These are phyloP conservation scores for Tolypocladium sp. DNA, from an alignment of 2,329 filamentous ascomycete genomes.

Conservation along the genomic window DNA sequence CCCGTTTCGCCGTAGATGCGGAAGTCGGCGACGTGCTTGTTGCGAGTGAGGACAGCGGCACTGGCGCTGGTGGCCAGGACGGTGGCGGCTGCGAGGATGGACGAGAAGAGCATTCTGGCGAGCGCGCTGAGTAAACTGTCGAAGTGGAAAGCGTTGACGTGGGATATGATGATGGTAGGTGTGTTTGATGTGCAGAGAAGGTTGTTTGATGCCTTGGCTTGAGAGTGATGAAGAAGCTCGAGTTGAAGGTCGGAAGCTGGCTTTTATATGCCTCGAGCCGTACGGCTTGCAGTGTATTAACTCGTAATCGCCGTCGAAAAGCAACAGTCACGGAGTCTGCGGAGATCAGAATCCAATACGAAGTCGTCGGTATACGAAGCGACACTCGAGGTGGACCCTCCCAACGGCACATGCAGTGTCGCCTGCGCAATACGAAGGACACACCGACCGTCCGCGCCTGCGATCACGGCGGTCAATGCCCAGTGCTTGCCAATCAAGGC, in stretches of 20 bases:
- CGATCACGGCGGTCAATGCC: not conserved
- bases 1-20: slow-evolving; percentile 10
- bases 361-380: not conserved
- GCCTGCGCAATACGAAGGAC: slow-evolving; percentile 5
- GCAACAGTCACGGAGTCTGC: not conserved
- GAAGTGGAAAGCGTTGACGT: not conserved
- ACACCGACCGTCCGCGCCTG: not conserved
- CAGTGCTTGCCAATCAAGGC: too few relatives aligned
- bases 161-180: not conserved
- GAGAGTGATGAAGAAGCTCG: not conserved
- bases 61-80: slow-evolving; percentile 6
- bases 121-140: not conserved
- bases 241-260: not conserved
- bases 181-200: not conserved
- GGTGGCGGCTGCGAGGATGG: slow-evolving; percentile 2
- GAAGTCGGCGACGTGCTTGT: slow-evolving; percentile 15
- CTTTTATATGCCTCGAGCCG: not conserved
- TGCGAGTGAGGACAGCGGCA: slow-evolving; percentile 9
- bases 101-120: slow-evolving; percentile 8
- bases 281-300: too few relatives aligned
- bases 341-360: not conserved
- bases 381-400: not conserved
- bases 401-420: slow-evolving; percentile 4
- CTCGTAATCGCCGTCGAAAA: too few relatives aligned
- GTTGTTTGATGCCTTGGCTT: not conserved